Evolutionary conservation across 1,284 basidiomycete genomes (phyloP).

Genomic region (Athelia psychrophila): DNA sequence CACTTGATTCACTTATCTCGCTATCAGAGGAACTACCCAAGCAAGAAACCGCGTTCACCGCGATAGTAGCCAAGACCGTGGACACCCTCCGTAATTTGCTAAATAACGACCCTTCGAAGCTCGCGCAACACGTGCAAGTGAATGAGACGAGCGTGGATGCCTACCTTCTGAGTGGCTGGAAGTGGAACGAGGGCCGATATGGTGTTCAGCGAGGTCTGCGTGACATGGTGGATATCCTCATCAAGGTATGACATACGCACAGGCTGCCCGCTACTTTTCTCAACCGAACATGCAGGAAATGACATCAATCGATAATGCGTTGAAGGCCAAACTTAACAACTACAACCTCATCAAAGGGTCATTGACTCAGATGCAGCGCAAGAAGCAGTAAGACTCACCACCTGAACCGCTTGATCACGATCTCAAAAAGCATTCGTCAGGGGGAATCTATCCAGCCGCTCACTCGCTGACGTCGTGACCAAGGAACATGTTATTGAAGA

Average conservation of each 20-base stretch:
- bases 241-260: slow-evolving; percentile 55
- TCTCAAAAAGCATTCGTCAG: slow-evolving; percentile 38
- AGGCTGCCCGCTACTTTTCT: slow-evolving; percentile 1
- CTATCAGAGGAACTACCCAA: slow-evolving; percentile 94
- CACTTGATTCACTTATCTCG: slow-evolving; percentile 85
- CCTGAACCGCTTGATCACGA: slow-evolving; percentile 3
- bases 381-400: slow-evolving; percentile 71
- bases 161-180: slow-evolving; percentile 78
- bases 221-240: slow-evolving; percentile 81
- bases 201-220: slow-evolving; percentile 74
- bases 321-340: slow-evolving; percentile 87
- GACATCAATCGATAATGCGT: slow-evolving; percentile 84
- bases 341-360: slow-evolving; percentile 96
- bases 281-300: slow-evolving; percentile 62
- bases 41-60: slow-evolving; percentile 86
- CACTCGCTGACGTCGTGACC: slow-evolving; percentile 83
- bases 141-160: slow-evolving; percentile 83
- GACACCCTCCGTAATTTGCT: slow-evolving; percentile 91
- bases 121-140: slow-evolving; percentile 81
- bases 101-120: slow-evolving; percentile 84
- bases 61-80: slow-evolving; percentile 88
- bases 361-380: slow-evolving; percentile 91
- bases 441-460: slow-evolving; percentile 90
- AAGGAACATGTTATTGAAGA: slow-evolving; percentile 81
- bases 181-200: slow-evolving; percentile 90